Conservation (phyloP, 176 grass and related monocot species). For the Calamus simplicifolius region DNA sequence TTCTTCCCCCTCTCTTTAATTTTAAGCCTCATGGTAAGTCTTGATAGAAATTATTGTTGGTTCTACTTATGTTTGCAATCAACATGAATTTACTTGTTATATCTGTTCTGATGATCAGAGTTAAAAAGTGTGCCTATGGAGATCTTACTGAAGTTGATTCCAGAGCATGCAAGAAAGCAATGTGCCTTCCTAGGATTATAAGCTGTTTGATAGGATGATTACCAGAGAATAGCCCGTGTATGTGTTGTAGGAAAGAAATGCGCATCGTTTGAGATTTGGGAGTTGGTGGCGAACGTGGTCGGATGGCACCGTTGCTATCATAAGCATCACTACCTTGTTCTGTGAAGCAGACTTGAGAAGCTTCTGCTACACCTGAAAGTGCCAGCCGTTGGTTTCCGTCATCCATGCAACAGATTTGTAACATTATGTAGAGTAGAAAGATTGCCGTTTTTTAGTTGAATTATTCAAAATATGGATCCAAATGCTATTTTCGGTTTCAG, state of each 20-base stretch:
- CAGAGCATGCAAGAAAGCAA: slow-evolving; percentile 90
- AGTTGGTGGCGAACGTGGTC: too few relatives aligned
- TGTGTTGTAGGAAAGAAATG: too few relatives aligned
- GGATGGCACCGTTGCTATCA: slow-evolving; percentile 19
- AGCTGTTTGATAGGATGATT: slow-evolving; percentile 8
- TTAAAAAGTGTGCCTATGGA: slow-evolving; percentile 71
- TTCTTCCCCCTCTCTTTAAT: slow-evolving; percentile 64
- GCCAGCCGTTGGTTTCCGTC: slow-evolving; percentile 30
- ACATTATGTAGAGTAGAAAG: neutral
- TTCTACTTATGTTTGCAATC: too few relatives aligned
- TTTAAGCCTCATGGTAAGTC: slow-evolving; percentile 64
- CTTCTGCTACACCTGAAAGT: slow-evolving; percentile 20
- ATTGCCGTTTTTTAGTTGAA: too few relatives aligned
- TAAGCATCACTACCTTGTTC: slow-evolving; percentile 21
- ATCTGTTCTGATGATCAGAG: slow-evolving; percentile 29
- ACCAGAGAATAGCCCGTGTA: too few relatives aligned
- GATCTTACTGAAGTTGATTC: slow-evolving; percentile 56
- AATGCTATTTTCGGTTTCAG: too few relatives aligned
- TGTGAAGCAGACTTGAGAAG: slow-evolving; percentile 42
- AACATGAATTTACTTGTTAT: slow-evolving; percentile 3
- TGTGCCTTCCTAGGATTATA: slow-evolving; percentile 50
- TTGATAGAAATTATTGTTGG: neutral
- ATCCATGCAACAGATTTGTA: slow-evolving; percentile 38
- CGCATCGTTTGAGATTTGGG: too few relatives aligned
- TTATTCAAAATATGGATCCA: too few relatives aligned